Base-by-base conservation (phyloP, 1,284 basidiomycete species). In the Mycosarcoma mackinlayi region DNA sequence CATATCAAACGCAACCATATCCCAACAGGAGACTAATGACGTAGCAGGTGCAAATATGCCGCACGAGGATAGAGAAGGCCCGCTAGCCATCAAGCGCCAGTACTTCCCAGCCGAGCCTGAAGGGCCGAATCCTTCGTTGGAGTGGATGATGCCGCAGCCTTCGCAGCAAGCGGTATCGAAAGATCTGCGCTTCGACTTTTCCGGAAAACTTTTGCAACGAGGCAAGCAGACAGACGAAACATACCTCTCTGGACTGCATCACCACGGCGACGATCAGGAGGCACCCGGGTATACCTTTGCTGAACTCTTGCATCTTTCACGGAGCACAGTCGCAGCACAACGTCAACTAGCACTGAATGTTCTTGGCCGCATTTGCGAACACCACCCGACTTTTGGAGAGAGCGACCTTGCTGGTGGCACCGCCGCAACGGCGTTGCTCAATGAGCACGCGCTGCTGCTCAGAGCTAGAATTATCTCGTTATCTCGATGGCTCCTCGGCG, bases 231-330 rank as follows among this genome's bases (percentile, higher is more conserved):
- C 53, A 21, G 64, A 75, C 40, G 34, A 44, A n/a, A 74, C 75
- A 10, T 76, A 70, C 35, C 62, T 76, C 4, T 71, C 75, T 2
- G 94, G 94, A 1, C 85, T 96, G 21, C 94, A 97, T 82, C 94
- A 96, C 81, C 94, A 96, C 57, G 85, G 85, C 18, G 75, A 82
- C 62, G 88, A 92, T 0, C 91, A 92, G 57, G 89, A 89, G 38
- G 71, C 83, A n/a, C 93, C 94, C 0, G 94, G 94, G 0, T 97
- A 96, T 82, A 94, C 92, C 0, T 84, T 95, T 0, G 88, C 91
- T 33, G 94, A 96, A 66, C 86, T 96, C n/a, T 88, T 94, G 41
- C 85, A 92, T 42, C 86, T 95, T 4, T 88, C 89, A 1, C 86
- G 91, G 49, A 94, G 92, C 6, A 92, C 90, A 0, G 90, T 94